Evolutionary conservation across 441 rosid species (phyloP), one percentile per base, ranked within the genome.

Genomic region (Hura crepitans): DNA sequence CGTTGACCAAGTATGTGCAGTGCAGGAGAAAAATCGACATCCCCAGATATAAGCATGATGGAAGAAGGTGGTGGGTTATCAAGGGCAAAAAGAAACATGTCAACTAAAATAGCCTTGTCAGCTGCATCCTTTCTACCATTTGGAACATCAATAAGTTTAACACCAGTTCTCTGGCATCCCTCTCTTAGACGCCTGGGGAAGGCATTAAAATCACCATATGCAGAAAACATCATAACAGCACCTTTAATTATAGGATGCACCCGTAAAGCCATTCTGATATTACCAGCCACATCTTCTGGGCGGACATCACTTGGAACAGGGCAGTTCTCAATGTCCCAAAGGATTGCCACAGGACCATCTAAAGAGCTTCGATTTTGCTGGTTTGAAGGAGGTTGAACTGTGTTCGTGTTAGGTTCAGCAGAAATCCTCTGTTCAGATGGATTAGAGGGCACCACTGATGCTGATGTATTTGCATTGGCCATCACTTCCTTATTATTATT

Each of bases 131-230:
- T 95, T 70, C 98, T 87, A 49, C 97, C 96, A 57, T 95, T 95
- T 7, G 97, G 99, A 66, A 95, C 99, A 77, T 95, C 99, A 6
- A 92, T 74, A 31, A 95, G 97, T 58, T 85, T 90, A 65, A 95
- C 97, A 31, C 99, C 99, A 0, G 99, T 95, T 84, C 94, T 90
- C 72, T 95, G 99, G 79, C 95, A 90, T 13, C 99, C 99, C 82
- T 95, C 99, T 78, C 99, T 85, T 18, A 95, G 89, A 0, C 98
- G 75, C 66, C 96, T 89, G 7, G 99, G 97, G 62, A 95, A 95
- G 33, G 89, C 81, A 74, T 92, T 95, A 79, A 92, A 95, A 85
- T 95, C 99, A 12, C 99, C 99, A 22, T 86, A 95, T 6, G 99
- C 99, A 18, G 97, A 90, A 81, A 95, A 95, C 71, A 72, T 69